Evolutionary conservation across 352 stramenopile species (phyloP), one percentile per base, ranked within the genome.

Genomic region (Pythium diclinum): DNA sequence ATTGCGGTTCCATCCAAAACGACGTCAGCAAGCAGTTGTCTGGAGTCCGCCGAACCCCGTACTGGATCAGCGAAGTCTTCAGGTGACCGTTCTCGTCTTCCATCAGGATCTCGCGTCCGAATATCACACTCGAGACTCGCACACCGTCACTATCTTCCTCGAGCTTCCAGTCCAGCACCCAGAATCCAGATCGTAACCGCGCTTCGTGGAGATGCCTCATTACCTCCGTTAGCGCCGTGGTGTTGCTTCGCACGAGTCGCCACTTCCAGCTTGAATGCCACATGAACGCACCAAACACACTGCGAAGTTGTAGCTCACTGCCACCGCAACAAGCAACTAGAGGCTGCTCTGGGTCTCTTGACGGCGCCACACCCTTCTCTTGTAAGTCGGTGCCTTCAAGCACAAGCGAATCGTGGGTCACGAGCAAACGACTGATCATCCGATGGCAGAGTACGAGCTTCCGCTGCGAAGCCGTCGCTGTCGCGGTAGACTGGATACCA

Each of bases 1-100:
- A 80, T 60, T 93, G 83, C 3, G 87, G 87, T 63, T 96, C 87
- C 85, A 96, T 94, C 87, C 87, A 96, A 36, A 96, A 86, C 7
- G 85, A 94, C 10, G 85, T 96, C 75, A 92, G 78, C 34, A 96
- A 66, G n/a, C 73, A 87, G 34, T 82, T 85, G 51, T 91, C 84
- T 1, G 85, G 89, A 2, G 93, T 72, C 49, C 83, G 76, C 25
- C 74, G 77, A 48, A 96, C 72, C 1, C 75, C 85, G 71, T 94
- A 96, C 71, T 96, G 87, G 30, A 94, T 73, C 7, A 93, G 51
- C 1, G 81, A 87, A 2, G 85, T 89, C 63, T 91, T 92, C 13
- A 74, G 67, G 38, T 83, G 82, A 9, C 83, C 83, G 32, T 86
- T 84, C 47, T 92, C 80, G 47, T 91, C 81, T 71, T 94, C 83